phyloP scores from a whole-genome alignment of 345 rosid genomes.

The Rubroshorea leprosula region DNA sequence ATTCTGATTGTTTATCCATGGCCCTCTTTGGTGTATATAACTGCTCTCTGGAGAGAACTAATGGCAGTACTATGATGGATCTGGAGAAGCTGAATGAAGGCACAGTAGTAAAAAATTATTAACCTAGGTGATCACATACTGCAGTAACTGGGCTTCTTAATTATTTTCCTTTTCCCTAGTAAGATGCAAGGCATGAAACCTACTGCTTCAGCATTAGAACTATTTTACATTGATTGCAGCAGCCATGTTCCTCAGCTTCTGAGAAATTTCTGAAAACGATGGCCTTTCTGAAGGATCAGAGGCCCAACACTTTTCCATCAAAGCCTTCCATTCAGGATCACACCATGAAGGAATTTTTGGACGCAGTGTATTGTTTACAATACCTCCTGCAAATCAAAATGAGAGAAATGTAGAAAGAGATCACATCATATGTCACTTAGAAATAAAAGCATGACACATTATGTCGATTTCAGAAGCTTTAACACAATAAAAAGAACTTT shows the following conservation, averaged over 20 bases:
- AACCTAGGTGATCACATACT: constrained; percentile 14
- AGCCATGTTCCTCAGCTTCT: constrained; percentile 91
- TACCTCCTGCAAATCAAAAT: constrained; percentile 59
- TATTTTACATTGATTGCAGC: constrained; percentile 86
- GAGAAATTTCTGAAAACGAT: constrained; percentile 85
- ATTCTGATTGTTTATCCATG: constrained; percentile 14
- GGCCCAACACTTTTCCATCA: constrained; percentile 93
- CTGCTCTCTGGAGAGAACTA: constrained; percentile 14
- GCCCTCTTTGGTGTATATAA: constrained; percentile 2
- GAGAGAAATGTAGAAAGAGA: no score
- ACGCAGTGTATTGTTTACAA: constrained; percentile 86
- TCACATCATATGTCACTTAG: no score
- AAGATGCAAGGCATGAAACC: constrained; percentile 11
- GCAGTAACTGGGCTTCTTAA: constrained; percentile 15
- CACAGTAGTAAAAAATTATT: no score
- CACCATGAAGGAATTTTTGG: constrained; percentile 95
- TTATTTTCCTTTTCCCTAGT: constrained; percentile 16
- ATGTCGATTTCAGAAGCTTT: no score
- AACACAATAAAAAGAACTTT: no score
- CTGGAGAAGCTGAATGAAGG: no score
- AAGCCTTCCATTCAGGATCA: constrained; percentile 93
- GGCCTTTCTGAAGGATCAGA: constrained; percentile 90
- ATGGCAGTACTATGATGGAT: constrained; percentile 14
- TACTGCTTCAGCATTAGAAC: constrained; percentile 15
- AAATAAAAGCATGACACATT: no score